Conservation (phyloP, 1,284 basidiomycete species). For the Porodaedalea pini region DNA sequence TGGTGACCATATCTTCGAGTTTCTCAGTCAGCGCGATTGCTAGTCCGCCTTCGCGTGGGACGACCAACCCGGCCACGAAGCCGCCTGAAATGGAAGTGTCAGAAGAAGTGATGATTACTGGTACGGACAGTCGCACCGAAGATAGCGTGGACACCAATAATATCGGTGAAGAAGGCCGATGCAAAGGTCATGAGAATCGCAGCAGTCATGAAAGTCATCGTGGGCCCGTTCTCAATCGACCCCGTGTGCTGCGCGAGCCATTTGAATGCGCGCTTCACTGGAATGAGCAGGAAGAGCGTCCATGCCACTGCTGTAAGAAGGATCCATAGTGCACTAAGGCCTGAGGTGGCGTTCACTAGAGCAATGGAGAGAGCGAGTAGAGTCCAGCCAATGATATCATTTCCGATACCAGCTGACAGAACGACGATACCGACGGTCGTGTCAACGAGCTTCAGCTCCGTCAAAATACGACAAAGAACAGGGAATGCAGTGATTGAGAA, state of each 20-base stretch:
- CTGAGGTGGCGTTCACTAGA: constrained; percentile 79
- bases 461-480: constrained; percentile 88
- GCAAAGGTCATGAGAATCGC: constrained; percentile 59
- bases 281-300: constrained; percentile 76
- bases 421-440: constrained; percentile 93
- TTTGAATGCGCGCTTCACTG: constrained; percentile 56
- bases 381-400: constrained; percentile 80
- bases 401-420: constrained; percentile 90
- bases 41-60: constrained; percentile 66
- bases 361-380: constrained; percentile 83
- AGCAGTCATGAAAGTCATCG: constrained; percentile 63
- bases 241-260: constrained; percentile 81
- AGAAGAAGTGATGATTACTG: background rate
- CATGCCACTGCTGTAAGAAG: constrained; percentile 81
- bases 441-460: constrained; percentile 80
- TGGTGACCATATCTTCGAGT: constrained; percentile 57
- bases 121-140: constrained; percentile 63
- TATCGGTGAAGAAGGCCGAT: constrained; percentile 69
- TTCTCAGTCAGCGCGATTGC: constrained; percentile 61
- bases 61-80: constrained; percentile 62
- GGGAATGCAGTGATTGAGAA: constrained; percentile 94
- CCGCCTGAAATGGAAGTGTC: constrained; percentile 34
- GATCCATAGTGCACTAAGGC: constrained; percentile 76
- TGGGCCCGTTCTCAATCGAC: constrained; percentile 71
- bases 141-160: constrained; percentile 91